Base-by-base conservation (phyloP, 306 rosid genomes). In the Citrullus amarus region DNA sequence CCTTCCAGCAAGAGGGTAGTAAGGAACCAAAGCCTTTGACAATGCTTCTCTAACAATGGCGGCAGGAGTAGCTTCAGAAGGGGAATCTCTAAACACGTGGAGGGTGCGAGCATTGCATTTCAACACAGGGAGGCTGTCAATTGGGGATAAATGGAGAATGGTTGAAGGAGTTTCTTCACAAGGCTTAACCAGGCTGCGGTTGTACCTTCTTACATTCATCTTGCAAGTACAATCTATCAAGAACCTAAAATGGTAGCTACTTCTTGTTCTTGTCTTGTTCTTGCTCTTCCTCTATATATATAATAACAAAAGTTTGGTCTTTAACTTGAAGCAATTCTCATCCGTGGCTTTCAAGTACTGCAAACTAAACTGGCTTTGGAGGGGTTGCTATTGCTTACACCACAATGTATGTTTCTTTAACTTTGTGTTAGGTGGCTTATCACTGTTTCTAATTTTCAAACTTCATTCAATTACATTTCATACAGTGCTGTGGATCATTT, bases 1-100 rank as follows among this genome's bases (percentile, higher is more conserved):
- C 13, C 90, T 72, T 54, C 98, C 96, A 0, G 95, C 95, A 10
- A 93, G 89, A 76, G 98, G 98, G 85, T 89, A 89, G 80, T 91
- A 93, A 0, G 87, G 89, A 80, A 91, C 93, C 44, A 93, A 75
- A 28, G 95, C 98, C 38, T n/a, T 81, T 2, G 96, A 89, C 79
- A 91, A 70, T 0, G 93, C 98, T 55, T 87, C 80, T 83, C 83
- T 85, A 17, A 93, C 82, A n/a, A 84, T 80, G 2, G 12, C n/a
- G 25, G 82, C 75, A 0, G 91, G 92, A n/a, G 81, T 22, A 2
- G 18, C 69, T 2, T 79, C 48, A 10, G 14, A 18, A 56, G 85
- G 88, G 16, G 89, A 91, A 41, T 85, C 78, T 60, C 38, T 87
- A 78, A 86, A 93, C n/a, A 91, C 95, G 34, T 91, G 98, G 54